Evolutionary conservation across 2,329 filamentous ascomycete species (phyloP), one percentile per base, ranked within the genome.

Genomic region (Chalara sp.): DNA sequence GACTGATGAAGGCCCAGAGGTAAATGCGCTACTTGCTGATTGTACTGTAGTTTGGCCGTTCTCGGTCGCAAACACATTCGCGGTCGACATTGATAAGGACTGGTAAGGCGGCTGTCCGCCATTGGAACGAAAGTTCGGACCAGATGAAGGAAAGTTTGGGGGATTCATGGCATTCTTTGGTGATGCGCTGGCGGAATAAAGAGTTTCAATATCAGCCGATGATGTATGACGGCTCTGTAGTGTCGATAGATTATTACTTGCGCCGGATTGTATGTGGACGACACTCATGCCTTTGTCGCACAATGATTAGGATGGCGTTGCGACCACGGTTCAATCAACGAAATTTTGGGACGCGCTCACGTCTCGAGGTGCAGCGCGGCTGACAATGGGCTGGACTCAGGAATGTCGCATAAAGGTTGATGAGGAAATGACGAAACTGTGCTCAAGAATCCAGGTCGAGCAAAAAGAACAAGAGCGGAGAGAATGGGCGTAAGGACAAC

Each of bases 1-100:
- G 35, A 81, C 69, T 28, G 72, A 61, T 58, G 70, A 65, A 47
- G 67, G 63, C 45, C 69, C 57, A 6, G 56, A 46, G 6, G 56
- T 55, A 44, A 62, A 63, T 40, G 58, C 51, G 5, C 48, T 39
- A 6, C 21, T 29, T 6, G 57, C 46, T 8, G 58, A 48, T 52
- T 63, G 60, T 29, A 56, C 48, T 5, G 51, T 46, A 46, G 53
- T 61, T 48, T 54, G 49, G 28, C 51, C 54, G 47, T 44, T 50
- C n/a, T 65, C 64, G 48, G 32, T 49, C 21, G 59, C 56, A 51
- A 63, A 65, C 28, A 55, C 55, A 52, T 61, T 62, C 58, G 63
- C 63, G 21, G 61, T 61, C 12, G 62, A 56, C 58, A 63, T 61
- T 45, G 63, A 62, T 5, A 65, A 53, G 10, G 61, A 64, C 51